These are phyloP conservation scores for Phytophthora uliginosa DNA, from an alignment of 352 stramenopile species.

Conservation along the genomic window DNA sequence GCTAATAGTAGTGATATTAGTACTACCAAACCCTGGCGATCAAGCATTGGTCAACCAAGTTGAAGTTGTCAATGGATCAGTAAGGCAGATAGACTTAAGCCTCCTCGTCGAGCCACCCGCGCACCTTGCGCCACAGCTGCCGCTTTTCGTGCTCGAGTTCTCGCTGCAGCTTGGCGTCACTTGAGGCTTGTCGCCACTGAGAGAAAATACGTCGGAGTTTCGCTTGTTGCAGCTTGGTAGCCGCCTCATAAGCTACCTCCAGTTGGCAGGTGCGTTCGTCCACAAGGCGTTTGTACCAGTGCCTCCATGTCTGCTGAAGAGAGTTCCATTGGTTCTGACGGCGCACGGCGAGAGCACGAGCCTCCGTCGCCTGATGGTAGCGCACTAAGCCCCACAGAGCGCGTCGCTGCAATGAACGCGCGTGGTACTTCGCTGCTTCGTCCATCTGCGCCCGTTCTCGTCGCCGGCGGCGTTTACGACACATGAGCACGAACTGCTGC, in stretches of 20 bases:
- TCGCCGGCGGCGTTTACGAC: slow-evolving; percentile 27
- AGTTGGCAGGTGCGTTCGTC: slow-evolving; percentile 21
- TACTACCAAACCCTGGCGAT: too few species aligned
- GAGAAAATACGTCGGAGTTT: slow-evolving; percentile 36
- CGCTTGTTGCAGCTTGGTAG: slow-evolving; percentile 9
- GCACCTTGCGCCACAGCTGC: slow-evolving; percentile 69
- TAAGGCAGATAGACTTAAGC: too few species aligned
- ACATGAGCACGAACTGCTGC: slow-evolving; percentile 40
- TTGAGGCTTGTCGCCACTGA: slow-evolving; percentile 41
- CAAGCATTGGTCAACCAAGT: background rate
- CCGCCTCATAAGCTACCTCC: slow-evolving; percentile 11
- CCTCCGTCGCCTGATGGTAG: slow-evolving; percentile 27
- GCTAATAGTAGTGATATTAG: too few species aligned
- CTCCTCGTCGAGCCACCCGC: slow-evolving; percentile 65
- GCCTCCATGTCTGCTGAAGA: slow-evolving; percentile 29
- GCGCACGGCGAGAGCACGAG: slow-evolving; percentile 32
- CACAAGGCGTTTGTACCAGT: slow-evolving; percentile 36
- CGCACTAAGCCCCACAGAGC: slow-evolving; percentile 26
- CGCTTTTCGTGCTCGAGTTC: slow-evolving; percentile 61
- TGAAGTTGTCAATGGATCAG: slow-evolving; percentile 2
- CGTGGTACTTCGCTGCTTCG: slow-evolving; percentile 32
- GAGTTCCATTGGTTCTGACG: slow-evolving; percentile 51
- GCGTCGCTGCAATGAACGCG: slow-evolving; percentile 18
- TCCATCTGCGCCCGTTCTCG: slow-evolving; percentile 36
- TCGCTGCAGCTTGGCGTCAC: slow-evolving; percentile 37